phyloP scores from a whole-genome alignment of 164 flowering plant genomes.

The Chloranthus sessilifolius region DNA sequence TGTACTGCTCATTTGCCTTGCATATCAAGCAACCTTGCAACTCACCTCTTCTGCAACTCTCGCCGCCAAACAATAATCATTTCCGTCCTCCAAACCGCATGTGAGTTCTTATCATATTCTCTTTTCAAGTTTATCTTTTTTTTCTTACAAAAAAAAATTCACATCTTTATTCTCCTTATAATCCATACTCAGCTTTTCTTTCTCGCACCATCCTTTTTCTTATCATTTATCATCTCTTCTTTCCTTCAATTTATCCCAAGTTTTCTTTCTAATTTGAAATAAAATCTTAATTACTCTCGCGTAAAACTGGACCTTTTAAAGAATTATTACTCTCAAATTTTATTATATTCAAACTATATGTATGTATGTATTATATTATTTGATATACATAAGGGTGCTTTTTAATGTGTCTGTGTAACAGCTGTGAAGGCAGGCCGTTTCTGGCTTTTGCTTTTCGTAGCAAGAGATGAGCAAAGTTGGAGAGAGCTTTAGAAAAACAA shows the following conservation, averaged over 20 bases:
- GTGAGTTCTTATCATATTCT: constrained; percentile 54
- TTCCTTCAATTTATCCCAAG: not conserved
- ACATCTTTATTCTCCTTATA: too few species aligned
- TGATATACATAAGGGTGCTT: constrained; percentile 6
- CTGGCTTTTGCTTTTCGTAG: constrained; percentile 32
- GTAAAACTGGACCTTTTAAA: not conserved
- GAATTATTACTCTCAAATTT: too few species aligned
- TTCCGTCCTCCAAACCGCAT: constrained; percentile 70
- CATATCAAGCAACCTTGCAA: constrained; percentile 68
- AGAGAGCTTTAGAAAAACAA: constrained; percentile 9
- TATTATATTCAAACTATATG: too few species aligned
- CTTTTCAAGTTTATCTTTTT: constrained; percentile 8
- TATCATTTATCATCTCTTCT: constrained; percentile 3
- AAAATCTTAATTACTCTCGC: not conserved
- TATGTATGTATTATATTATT: too few species aligned
- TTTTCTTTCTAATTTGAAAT: too few species aligned
- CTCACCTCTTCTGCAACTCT: constrained; percentile 44
- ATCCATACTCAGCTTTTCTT: not conserved
- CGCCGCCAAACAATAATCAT: constrained; percentile 76
- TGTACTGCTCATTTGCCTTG: constrained; percentile 78
- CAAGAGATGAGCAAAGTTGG: constrained; percentile 25
- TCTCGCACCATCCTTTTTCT: not conserved
- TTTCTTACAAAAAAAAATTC: not conserved
- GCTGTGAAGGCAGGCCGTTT: constrained; percentile 34
- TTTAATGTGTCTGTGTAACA: constrained; percentile 21